Percentiles rank a stretch among this genome's conserved stretches.
Evolutionary conservation across 2,329 filamentous ascomycete genomes (phyloP).

Genomic region (Colletotrichum tropicale): DNA sequence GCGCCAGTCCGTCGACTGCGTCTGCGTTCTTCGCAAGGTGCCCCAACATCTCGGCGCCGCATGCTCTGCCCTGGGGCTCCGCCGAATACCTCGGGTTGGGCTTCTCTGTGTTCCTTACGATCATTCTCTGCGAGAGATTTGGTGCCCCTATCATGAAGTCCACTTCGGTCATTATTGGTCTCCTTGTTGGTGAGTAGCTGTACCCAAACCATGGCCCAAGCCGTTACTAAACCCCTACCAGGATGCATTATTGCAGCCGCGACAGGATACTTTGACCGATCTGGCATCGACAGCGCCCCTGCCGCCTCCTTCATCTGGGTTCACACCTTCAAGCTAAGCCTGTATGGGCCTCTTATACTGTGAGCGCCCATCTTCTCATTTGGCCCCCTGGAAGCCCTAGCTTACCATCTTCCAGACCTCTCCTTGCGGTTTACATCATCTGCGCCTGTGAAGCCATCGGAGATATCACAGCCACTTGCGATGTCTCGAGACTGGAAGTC

Average conservation of each 20-base stretch:
- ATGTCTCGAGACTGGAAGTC: slow-evolving; percentile 78
- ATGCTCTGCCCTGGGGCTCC: slow-evolving; percentile 77
- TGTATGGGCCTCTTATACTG: slow-evolving; percentile 77
- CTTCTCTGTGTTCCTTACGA: slow-evolving; percentile 80
- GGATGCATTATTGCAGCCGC: slow-evolving; percentile 82
- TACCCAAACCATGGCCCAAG: not conserved
- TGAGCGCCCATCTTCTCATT: not conserved
- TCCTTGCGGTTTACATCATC: slow-evolving; percentile 74
- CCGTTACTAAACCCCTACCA: slow-evolving; percentile 34
- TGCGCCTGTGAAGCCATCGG: slow-evolving; percentile 81
- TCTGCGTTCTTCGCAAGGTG: slow-evolving; percentile 67
- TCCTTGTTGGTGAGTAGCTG: slow-evolving; percentile 46
- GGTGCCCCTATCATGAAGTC: slow-evolving; percentile 87
- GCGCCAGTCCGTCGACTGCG: slow-evolving; percentile 54
- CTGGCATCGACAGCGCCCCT: slow-evolving; percentile 73
- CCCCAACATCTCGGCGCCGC: slow-evolving; percentile 70
- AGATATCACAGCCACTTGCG: slow-evolving; percentile 81
- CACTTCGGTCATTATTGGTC: slow-evolving; percentile 75
- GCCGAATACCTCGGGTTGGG: slow-evolving; percentile 80
- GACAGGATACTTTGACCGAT: slow-evolving; percentile 77
- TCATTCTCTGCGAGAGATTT: slow-evolving; percentile 81
- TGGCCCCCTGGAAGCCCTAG: not conserved
- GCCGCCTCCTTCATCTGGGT: slow-evolving; percentile 80
- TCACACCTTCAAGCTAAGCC: slow-evolving; percentile 72
- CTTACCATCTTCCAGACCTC: slow-evolving; percentile 41